Conservation (phyloP, 306 rosid species). For the Pterocarpus macrocarpus region DNA sequence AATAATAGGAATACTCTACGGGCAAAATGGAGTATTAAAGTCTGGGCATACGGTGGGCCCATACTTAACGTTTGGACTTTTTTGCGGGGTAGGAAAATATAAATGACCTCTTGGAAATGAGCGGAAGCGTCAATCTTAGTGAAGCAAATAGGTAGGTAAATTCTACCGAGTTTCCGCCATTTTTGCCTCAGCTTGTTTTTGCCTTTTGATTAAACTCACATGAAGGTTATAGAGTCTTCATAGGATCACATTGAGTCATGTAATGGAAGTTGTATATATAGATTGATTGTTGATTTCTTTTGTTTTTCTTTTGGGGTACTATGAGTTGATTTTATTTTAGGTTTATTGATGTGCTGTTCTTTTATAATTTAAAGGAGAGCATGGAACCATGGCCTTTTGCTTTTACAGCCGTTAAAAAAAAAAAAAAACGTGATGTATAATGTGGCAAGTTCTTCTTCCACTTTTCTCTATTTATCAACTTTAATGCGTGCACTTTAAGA, state of each 20-base stretch:
- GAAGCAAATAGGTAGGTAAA: slow-evolving; percentile 42
- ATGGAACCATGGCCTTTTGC: not conserved
- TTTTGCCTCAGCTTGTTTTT: slow-evolving; percentile 31
- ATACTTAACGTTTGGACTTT: slow-evolving; percentile 41
- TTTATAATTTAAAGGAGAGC: not conserved
- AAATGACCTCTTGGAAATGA: slow-evolving; percentile 31
- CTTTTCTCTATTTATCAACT: not conserved
- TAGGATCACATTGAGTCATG: slow-evolving; percentile 18
- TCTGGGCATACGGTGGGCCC: slow-evolving; percentile 15
- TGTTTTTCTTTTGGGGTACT: not conserved
- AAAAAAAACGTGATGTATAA: not conserved
- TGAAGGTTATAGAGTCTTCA: slow-evolving; percentile 14
- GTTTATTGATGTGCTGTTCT: slow-evolving; percentile 25
- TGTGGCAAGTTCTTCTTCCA: not conserved
- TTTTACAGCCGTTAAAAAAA: too few species aligned
- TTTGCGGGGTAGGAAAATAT: slow-evolving; percentile 49
- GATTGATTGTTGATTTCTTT: slow-evolving; percentile 24
- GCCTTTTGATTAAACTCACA: slow-evolving; percentile 33
- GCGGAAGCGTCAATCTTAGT: slow-evolving; percentile 13
- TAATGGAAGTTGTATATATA: slow-evolving; percentile 46
- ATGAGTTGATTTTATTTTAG: slow-evolving; percentile 5
- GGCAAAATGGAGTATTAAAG: slow-evolving; percentile 24
- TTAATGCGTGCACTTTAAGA: not conserved
- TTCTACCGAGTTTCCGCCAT: slow-evolving; percentile 20
- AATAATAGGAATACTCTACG: slow-evolving; percentile 44